Percentiles rank a stretch among this genome's conserved stretches.
These are phyloP conservation scores for Fusarium gaditjirri DNA, from an alignment of 2,329 filamentous ascomycete species.

Conservation along the genomic window DNA sequence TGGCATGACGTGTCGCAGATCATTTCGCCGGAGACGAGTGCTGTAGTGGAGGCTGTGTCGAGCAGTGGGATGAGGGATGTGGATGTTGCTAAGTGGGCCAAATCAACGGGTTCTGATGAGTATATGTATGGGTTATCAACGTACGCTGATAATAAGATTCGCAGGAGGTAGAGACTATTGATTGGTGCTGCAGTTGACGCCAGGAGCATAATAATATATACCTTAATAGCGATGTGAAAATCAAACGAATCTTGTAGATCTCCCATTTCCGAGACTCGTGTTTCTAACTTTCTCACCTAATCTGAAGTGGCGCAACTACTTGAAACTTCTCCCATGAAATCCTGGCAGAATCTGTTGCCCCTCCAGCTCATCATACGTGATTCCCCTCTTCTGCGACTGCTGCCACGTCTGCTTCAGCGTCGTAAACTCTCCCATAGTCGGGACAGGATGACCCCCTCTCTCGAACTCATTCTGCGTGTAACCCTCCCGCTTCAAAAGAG, in stretches of 20 bases:
- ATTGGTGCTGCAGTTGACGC: neutral
- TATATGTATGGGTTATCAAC: neutral
- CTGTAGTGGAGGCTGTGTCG: neutral
- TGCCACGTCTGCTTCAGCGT: constrained; percentile 53
- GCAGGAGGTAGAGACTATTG: neutral
- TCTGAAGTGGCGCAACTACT: neutral
- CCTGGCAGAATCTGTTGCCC: constrained; percentile 51
- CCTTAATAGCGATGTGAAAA: accelerated
- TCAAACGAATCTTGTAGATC: accelerated
- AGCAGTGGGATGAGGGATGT: constrained; percentile 1
- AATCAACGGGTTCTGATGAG: neutral
- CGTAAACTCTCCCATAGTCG: constrained; percentile 53
- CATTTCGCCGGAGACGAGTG: neutral
- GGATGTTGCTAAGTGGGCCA: constrained; percentile 4
- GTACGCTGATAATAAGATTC: neutral
- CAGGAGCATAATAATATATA: accelerated
- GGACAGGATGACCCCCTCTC: constrained; percentile 44
- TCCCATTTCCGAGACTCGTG: accelerated
- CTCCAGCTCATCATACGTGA: constrained; percentile 40
- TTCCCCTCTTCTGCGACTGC: constrained; percentile 33
- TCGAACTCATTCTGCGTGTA: constrained; percentile 53
- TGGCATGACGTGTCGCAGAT: constrained; percentile 29
- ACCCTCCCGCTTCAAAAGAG: constrained; percentile 49
- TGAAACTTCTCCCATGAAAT: constrained; percentile 29
- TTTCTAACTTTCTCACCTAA: accelerated